phyloP scores from a whole-genome alignment of 192 early-diverging fungal species.

The Dissophora globulifera region DNA sequence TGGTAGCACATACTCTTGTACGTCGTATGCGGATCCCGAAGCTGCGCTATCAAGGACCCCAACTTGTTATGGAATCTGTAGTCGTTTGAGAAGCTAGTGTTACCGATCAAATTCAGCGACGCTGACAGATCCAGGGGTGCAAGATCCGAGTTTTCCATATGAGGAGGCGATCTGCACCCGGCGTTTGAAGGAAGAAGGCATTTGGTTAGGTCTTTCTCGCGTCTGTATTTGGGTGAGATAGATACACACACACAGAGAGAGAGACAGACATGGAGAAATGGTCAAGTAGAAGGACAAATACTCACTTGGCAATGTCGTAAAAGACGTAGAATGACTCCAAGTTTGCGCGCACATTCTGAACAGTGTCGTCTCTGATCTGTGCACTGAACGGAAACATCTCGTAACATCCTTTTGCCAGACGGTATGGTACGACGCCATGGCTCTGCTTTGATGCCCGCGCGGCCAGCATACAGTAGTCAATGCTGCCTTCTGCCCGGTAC shows the following conservation, averaged over 20 bases:
- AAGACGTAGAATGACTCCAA: conserved; percentile 51
- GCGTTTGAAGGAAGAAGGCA: too few relatives aligned
- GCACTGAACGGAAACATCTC: conserved; percentile 33
- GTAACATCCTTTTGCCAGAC: conserved; percentile 39
- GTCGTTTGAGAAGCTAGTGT: conserved; percentile 29
- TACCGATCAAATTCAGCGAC: conserved; percentile 4
- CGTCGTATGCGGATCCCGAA: conserved; percentile 45
- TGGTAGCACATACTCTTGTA: conserved; percentile 52
- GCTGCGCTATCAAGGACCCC: conserved; percentile 2
- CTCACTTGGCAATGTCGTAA: conserved; percentile 48
- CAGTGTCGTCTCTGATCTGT: conserved; percentile 14
- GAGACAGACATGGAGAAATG: too few relatives aligned
- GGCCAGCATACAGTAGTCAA: conserved; percentile 31
- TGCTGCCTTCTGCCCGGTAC: too few relatives aligned
- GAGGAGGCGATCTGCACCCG: conserved; percentile 39
- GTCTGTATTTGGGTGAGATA: too few relatives aligned
- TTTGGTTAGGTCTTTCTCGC: too few relatives aligned
- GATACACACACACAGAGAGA: too few relatives aligned
- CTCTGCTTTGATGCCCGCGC: not conserved
- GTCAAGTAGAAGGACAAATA: too few relatives aligned
- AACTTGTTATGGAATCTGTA: conserved; percentile 34
- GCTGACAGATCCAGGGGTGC: conserved; percentile 28
- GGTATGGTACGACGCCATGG: conserved; percentile 23
- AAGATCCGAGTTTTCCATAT: conserved; percentile 45
- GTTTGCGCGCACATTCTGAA: conserved; percentile 32